phyloP scores from a whole-genome alignment of 2,329 filamentous ascomycete genomes.

The Metarhizium brunneum region DNA sequence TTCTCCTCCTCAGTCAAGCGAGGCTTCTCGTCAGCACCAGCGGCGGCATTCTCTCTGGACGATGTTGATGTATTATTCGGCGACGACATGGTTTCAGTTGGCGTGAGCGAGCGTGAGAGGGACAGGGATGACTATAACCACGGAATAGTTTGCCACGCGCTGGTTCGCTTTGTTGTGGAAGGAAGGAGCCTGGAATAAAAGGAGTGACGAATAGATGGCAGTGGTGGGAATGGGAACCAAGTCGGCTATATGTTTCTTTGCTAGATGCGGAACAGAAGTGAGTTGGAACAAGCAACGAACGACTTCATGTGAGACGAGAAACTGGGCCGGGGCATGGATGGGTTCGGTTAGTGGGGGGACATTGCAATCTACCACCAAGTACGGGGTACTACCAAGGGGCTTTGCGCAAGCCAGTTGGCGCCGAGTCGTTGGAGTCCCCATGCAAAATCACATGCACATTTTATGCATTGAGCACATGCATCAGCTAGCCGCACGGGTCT shows the following conservation, averaged over 20 bases:
- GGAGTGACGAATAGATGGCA: background rate
- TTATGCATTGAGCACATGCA: background rate
- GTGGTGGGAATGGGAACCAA: background rate
- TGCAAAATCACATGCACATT: background rate
- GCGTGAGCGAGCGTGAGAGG: background rate
- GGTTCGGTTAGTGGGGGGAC: background rate
- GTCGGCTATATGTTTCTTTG: background rate
- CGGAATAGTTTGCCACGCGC: background rate
- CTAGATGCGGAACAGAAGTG: background rate
- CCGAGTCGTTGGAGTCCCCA: background rate
- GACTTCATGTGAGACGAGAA: background rate
- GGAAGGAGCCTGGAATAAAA: background rate
- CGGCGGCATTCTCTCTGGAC: conserved; percentile 10
- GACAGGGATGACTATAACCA: background rate
- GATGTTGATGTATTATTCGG: conserved; percentile 10
- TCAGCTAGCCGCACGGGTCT: background rate
- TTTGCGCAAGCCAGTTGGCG: too few relatives aligned
- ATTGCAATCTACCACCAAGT: too few relatives aligned
- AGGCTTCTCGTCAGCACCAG: conserved; percentile 34
- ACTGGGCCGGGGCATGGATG: background rate
- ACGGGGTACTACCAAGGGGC: too few relatives aligned
- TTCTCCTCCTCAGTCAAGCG: conserved; percentile 45
- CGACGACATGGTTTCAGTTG: conserved; percentile 7
- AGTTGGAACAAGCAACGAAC: background rate
- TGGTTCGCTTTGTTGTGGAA: background rate